A percentile compares a stretch with the other conserved stretches of the same genome.
Evolutionary conservation across 108 stramenopile species (phyloP).

Genomic region (Fistulifera pelliculosa): DNA sequence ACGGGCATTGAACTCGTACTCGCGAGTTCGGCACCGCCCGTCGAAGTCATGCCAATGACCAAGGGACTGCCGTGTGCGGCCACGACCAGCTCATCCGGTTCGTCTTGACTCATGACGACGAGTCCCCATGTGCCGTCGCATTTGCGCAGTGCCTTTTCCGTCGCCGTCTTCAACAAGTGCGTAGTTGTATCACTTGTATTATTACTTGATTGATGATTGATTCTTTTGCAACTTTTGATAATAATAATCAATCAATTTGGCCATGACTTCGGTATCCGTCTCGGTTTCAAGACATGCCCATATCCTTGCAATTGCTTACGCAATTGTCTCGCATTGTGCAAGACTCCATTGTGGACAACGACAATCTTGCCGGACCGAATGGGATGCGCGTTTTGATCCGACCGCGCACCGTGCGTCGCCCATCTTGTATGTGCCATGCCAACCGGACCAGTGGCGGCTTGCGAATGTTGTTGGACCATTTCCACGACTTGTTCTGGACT

Average conservation of each 20-base stretch:
- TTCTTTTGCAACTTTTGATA: slow-evolving; percentile 32
- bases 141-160: slow-evolving; percentile 66
- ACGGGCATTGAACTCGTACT: no score
- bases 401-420: slow-evolving; percentile 99
- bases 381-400: slow-evolving; percentile 98
- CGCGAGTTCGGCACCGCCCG: slow-evolving; percentile 40
- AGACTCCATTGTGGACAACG: slow-evolving; percentile 99
- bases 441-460: slow-evolving; percentile 45
- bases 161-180: slow-evolving; percentile 64
- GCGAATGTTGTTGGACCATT: slow-evolving; percentile 60
- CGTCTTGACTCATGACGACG: slow-evolving; percentile 68
- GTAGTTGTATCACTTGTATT: no score
- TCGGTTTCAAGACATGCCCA: slow-evolving; percentile 80
- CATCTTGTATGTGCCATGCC: slow-evolving; percentile 99
- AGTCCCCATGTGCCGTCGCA: slow-evolving; percentile 96
- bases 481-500: slow-evolving; percentile 63
- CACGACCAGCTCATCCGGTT: slow-evolving; percentile 89
- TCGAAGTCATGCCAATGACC: slow-evolving; percentile 90
- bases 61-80: slow-evolving; percentile 96
- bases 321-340: slow-evolving; percentile 90
- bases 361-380: slow-evolving; percentile 92
- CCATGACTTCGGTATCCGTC: slow-evolving; percentile 99
- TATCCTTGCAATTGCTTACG: slow-evolving; percentile 66
- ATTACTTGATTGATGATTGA: no score
- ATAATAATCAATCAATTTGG: slow-evolving; percentile 83